Base-by-base conservation (phyloP, 257 asterid genomes). In the Rauvolfia tetraphylla region DNA sequence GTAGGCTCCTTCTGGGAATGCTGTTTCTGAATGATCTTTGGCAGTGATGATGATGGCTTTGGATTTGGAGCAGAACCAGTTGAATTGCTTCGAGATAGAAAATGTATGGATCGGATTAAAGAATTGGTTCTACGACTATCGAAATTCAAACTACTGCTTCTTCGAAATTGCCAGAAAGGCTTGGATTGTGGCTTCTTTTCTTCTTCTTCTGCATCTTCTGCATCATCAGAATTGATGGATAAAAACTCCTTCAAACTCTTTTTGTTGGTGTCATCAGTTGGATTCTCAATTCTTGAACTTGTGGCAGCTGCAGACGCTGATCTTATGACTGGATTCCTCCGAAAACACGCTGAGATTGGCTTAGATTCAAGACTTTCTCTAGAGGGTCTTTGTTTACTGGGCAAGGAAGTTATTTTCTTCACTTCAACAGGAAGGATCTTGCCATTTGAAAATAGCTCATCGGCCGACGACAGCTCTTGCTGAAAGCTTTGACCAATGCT, bases 381-480 rank as follows among this genome's bases (percentile, higher is more conserved):
- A 0, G 69, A 76, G 27, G 78, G 68, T 70, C 48, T 77, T 72
- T 63, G 53, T 27, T 61, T 38, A 12, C 15, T 12, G 3, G 68
- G 29, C 34, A 33, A 9, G 17, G 62, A 6, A 20, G 65, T 22
- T 75, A 25, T 25, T 66, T 85, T 81, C 85, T 83, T 91, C 87
- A 86, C 82, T 68, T 87, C 80, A 20, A 86, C 77, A 1, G 98
- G 98, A 12, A 88, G 87, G 89, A 93, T 93, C 83, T 85, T 88
- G 78, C 98, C 98, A 58, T 93, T 72, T 84, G 96, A 84, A 77
- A 93, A 93, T 73, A 93, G 85, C 80, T 93, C 97, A 74, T 93
- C 98, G 2, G 98, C 98, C 0, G 98, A 83, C 0, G 97, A 86
- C 36, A 88, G 75, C 54, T 82, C 76, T 23, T 77, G 83, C 7